Conservation (phyloP, 495 filamentous ascomycete species). For the Penicillium parvum region DNA sequence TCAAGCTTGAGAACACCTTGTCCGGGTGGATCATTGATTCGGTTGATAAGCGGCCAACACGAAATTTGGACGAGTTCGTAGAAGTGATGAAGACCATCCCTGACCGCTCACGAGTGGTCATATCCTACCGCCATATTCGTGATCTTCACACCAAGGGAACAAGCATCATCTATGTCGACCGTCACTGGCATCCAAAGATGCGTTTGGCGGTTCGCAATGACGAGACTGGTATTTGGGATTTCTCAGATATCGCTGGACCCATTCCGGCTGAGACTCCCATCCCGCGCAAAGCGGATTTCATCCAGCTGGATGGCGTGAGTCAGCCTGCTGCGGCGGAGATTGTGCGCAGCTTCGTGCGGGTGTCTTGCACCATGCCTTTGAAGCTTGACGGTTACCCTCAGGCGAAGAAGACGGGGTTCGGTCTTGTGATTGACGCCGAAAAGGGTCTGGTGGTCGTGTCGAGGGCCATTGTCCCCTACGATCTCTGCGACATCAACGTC, state of each 20-base stretch:
- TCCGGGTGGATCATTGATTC: conserved; percentile 91
- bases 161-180: conserved; percentile 85
- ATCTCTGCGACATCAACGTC: conserved; percentile 91
- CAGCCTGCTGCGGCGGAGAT: conserved; percentile 87
- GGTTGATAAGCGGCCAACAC: conserved; percentile 86
- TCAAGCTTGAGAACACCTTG: conserved; percentile 84
- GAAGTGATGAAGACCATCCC: conserved; percentile 87
- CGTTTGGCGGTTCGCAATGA: conserved; percentile 90
- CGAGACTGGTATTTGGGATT: conserved; percentile 88
- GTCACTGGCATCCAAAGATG: conserved; percentile 95
- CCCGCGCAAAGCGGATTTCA: conserved; percentile 78
- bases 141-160: conserved; percentile 94
- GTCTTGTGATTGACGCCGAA: conserved; percentile 90
- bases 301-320: conserved; percentile 81
- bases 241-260: conserved; percentile 75
- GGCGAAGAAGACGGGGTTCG: conserved; percentile 88
- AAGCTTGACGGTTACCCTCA: conserved; percentile 96
- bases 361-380: conserved; percentile 85
- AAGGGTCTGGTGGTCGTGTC: conserved; percentile 93
- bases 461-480: conserved; percentile 88
- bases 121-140: conserved; percentile 91
- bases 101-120: conserved; percentile 80
- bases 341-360: conserved; percentile 89
- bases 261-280: conserved; percentile 68
- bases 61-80: conserved; percentile 82